These are phyloP conservation scores for Xylariaceae sp. DNA, from an alignment of 2,329 filamentous ascomycete genomes.

Conservation along the genomic window DNA sequence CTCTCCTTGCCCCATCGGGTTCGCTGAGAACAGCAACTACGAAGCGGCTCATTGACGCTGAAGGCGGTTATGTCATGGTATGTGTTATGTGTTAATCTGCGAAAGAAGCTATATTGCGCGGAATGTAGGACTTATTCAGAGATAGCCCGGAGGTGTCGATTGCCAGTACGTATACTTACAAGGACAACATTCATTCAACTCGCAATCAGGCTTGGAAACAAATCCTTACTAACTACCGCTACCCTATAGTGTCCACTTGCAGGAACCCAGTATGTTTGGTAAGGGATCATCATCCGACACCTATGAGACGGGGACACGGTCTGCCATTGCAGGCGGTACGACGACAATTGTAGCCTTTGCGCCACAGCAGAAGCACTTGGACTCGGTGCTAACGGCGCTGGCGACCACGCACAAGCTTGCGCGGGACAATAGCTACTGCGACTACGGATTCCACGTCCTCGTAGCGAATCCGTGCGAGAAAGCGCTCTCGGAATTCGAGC, in stretches of 20 bases:
- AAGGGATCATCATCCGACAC: slow-evolving; percentile 43
- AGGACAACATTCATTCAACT: background rate
- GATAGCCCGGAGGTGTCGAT: slow-evolving; percentile 48
- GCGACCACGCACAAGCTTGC: slow-evolving; percentile 54
- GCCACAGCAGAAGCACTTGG: slow-evolving; percentile 54
- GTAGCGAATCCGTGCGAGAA: slow-evolving; percentile 29
- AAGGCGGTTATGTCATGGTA: slow-evolving; percentile 51
- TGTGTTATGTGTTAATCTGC: background rate
- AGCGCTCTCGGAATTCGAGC: slow-evolving; percentile 46
- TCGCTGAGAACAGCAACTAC: slow-evolving; percentile 39
- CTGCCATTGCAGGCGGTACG: slow-evolving; percentile 62
- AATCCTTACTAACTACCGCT: background rate
- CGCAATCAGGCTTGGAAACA: background rate
- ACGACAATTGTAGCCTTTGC: slow-evolving; percentile 66
- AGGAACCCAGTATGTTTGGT: slow-evolving; percentile 46
- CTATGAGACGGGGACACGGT: slow-evolving; percentile 53
- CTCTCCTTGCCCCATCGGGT: slow-evolving; percentile 46
- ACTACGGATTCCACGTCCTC: slow-evolving; percentile 59
- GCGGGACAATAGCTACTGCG: slow-evolving; percentile 54
- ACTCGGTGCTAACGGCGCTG: slow-evolving; percentile 51
- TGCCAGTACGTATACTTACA: slow-evolving; percentile 18
- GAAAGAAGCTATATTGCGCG: background rate
- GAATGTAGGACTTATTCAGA: background rate
- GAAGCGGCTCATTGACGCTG: slow-evolving; percentile 47
- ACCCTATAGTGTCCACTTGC: slow-evolving; percentile 46